These are phyloP conservation scores for Ceratobasidium sp. DNA, from an alignment of 1,284 basidiomycete genomes.

Conservation along the genomic window DNA sequence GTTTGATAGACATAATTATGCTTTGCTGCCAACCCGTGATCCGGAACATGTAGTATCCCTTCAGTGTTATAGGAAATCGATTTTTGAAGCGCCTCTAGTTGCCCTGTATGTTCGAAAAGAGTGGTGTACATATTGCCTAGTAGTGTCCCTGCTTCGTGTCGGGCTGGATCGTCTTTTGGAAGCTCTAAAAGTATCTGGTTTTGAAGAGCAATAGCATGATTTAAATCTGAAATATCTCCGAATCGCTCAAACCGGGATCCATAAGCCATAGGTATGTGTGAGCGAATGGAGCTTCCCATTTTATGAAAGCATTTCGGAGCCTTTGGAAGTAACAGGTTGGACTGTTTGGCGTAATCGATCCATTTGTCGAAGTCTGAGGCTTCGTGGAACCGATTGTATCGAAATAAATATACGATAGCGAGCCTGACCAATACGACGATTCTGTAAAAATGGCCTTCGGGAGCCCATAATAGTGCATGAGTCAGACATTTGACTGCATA, in stretches of 20 bases:
- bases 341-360: background rate
- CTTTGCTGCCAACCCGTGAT: too few relatives aligned
- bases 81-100: too few relatives aligned
- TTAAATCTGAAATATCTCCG: conserved; percentile 1
- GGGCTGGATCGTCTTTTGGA: background rate
- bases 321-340: background rate
- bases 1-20: too few relatives aligned
- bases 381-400: background rate
- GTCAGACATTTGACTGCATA: too few relatives aligned
- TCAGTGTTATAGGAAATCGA: too few relatives aligned
- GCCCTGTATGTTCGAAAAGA: too few relatives aligned
- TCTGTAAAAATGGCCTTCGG: too few relatives aligned
- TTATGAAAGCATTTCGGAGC: background rate
- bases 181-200: background rate
- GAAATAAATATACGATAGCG: background rate
- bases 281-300: background rate
- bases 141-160: background rate
- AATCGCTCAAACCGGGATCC: background rate
- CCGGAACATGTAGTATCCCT: too few relatives aligned
- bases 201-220: background rate
- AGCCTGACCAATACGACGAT: too few relatives aligned
- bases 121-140: background rate
- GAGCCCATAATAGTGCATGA: too few relatives aligned
- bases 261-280: background rate
- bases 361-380: background rate